Percentiles rank a stretch among this genome's conserved stretches.
Evolutionary conservation across 2,329 filamentous ascomycete genomes (phyloP).

Genomic region (Monilinia laxa): DNA sequence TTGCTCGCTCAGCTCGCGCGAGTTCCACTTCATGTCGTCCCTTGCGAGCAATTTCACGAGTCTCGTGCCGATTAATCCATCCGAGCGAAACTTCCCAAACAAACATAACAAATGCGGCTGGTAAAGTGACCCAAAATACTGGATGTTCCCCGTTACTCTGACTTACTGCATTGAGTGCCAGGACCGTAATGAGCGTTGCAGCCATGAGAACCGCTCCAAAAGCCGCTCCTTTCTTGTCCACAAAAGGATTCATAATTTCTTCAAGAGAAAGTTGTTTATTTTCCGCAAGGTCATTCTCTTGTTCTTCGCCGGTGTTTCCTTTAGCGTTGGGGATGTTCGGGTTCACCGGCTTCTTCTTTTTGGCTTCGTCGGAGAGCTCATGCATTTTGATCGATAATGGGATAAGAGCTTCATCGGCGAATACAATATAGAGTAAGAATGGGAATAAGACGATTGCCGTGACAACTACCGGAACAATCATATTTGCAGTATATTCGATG

Average conservation of each 20-base stretch:
- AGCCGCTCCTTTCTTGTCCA: constrained; percentile 64
- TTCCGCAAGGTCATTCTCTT: constrained; percentile 46
- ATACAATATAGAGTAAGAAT: constrained; percentile 68
- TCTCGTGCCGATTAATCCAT: constrained; percentile 62
- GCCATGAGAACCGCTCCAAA: constrained; percentile 68
- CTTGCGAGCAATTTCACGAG: constrained; percentile 58
- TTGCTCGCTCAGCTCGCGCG: constrained; percentile 44
- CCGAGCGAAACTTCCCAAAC: constrained; percentile 65
- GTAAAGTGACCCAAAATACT: constrained; percentile 68
- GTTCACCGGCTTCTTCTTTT: constrained; percentile 59
- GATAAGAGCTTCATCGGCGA: constrained; percentile 62
- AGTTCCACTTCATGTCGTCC: constrained; percentile 52
- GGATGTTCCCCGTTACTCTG: constrained; percentile 51
- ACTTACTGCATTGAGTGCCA: constrained; percentile 64
- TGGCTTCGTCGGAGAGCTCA: constrained; percentile 59
- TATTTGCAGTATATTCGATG: constrained; percentile 72
- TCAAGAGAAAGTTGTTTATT: constrained; percentile 62
- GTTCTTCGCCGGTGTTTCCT: constrained; percentile 54
- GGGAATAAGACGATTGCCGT: constrained; percentile 69
- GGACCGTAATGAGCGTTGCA: constrained; percentile 62
- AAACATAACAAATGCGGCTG: constrained; percentile 67
- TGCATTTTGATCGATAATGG: constrained; percentile 67
- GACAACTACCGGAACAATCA: constrained; percentile 69
- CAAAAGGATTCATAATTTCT: constrained; percentile 73
- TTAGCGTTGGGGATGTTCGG: constrained; percentile 69